A percentile compares a stretch with the other conserved stretches of the same genome.
These are phyloP conservation scores for Exobasidium rhododendri DNA, from an alignment of 1,284 basidiomycete species.

Conservation along the genomic window DNA sequence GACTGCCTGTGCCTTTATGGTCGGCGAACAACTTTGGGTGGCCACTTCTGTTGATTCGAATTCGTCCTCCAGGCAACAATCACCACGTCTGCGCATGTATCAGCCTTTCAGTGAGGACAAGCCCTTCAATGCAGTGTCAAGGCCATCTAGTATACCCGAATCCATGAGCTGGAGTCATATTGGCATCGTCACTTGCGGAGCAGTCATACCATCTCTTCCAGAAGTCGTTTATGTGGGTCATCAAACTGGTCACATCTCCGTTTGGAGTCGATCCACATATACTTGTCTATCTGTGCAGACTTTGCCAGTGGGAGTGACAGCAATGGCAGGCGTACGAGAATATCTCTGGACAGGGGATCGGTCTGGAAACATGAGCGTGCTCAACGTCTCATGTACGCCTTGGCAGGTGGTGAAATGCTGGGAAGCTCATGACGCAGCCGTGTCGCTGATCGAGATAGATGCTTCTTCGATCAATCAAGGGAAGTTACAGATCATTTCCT, in stretches of 20 bases:
- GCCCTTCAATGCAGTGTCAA: conserved; percentile 47
- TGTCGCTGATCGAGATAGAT: conserved; percentile 69
- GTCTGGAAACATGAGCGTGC: conserved; percentile 78
- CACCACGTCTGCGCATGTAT: conserved; percentile 37
- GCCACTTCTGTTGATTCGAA: conserved; percentile 16
- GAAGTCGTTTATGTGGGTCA: conserved; percentile 80
- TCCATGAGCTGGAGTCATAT: conserved; percentile 62
- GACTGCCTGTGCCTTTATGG: conserved; percentile 27
- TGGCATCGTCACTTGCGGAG: conserved; percentile 76
- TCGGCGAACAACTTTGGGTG: conserved; percentile 51
- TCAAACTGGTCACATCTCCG: conserved; percentile 69
- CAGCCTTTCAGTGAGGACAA: conserved; percentile 46
- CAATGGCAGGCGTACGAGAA: conserved; percentile 41
- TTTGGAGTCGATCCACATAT: conserved; percentile 36
- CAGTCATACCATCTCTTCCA: conserved; percentile 69
- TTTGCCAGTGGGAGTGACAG: conserved; percentile 34
- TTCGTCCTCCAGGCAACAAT: conserved; percentile 6
- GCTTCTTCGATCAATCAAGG: conserved; percentile 16
- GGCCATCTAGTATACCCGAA: conserved; percentile 46
- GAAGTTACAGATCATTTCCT: conserved; percentile 69
- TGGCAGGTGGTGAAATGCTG: conserved; percentile 87
- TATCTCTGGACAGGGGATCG: conserved; percentile 77
- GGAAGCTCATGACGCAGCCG: conserved; percentile 71
- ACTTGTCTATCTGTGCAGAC: conserved; percentile 31
- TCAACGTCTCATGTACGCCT: conserved; percentile 62